These are phyloP conservation scores for Psilocybe cyanescens DNA, from an alignment of 768 basidiomycete species.

Conservation along the genomic window DNA sequence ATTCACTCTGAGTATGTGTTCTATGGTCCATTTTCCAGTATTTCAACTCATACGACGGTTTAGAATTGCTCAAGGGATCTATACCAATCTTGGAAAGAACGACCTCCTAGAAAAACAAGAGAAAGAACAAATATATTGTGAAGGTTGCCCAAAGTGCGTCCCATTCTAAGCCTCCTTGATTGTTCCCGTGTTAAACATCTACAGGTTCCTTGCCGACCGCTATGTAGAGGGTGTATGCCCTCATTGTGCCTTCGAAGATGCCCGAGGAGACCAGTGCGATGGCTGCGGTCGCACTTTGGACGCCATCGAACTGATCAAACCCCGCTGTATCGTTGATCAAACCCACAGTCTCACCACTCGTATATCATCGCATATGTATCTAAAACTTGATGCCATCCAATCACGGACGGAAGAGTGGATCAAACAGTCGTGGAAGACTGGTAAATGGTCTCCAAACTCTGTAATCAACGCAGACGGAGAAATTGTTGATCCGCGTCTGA, in stretches of 20 bases:
- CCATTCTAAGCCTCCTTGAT: background rate
- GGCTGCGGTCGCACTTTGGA: constrained; percentile 90
- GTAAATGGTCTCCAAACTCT: constrained; percentile 92
- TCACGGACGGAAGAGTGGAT: constrained; percentile 88
- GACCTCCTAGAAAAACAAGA: constrained; percentile 79
- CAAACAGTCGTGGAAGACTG: constrained; percentile 72
- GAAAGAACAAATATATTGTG: constrained; percentile 94
- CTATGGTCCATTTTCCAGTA: constrained; percentile 73
- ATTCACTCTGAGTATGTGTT: constrained; percentile 80
- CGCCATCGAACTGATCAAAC: constrained; percentile 90
- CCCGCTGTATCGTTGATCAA: constrained; percentile 90
- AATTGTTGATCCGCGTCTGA: constrained; percentile 88
- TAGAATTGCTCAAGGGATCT: constrained; percentile 92
- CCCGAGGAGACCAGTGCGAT: constrained; percentile 98
- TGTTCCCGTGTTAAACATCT: background rate
- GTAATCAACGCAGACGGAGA: constrained; percentile 89
- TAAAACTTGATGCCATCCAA: constrained; percentile 85
- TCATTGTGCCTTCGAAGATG: constrained; percentile 90
- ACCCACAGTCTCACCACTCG: constrained; percentile 76
- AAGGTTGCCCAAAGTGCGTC: constrained; percentile 81
- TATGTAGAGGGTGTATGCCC: constrained; percentile 99
- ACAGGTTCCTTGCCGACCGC: constrained; percentile 92
- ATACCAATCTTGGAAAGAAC: constrained; percentile 80
- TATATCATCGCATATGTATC: constrained; percentile 89
- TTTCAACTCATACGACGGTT: constrained; percentile 20